phyloP scores from a whole-genome alignment of 768 basidiomycete genomes.

The Fistulinella prunicolor region DNA sequence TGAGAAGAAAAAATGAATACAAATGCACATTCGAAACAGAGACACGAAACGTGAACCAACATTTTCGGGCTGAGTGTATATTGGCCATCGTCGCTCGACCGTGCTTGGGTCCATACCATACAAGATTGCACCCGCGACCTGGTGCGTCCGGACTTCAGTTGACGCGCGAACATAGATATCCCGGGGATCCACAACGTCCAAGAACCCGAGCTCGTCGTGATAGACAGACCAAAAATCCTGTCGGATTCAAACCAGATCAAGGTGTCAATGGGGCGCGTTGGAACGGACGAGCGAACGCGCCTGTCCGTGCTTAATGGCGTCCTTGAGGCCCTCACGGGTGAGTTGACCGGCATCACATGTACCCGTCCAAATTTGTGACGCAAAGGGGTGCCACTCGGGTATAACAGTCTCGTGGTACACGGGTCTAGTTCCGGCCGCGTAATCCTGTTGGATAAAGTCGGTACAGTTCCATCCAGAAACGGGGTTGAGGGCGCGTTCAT shows the following conservation, averaged over 20 bases:
- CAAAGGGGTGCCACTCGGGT: constrained; percentile 44
- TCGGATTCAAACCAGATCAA: background rate
- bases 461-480: constrained; percentile 40
- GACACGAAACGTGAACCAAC: constrained; percentile 25
- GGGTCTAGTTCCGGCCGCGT: constrained; percentile 34
- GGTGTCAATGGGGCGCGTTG: background rate
- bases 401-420: constrained; percentile 40
- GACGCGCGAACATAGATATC: constrained; percentile 46
- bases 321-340: constrained; percentile 42
- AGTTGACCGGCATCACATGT: constrained; percentile 48
- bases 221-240: constrained; percentile 51
- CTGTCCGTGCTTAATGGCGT: constrained; percentile 43
- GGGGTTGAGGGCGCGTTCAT: constrained; percentile 40
- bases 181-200: constrained; percentile 32
- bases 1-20: background rate
- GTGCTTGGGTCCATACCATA: constrained; percentile 42
- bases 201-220: constrained; percentile 34
- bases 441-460: constrained; percentile 37
- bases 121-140: constrained; percentile 45
- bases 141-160: constrained; percentile 45
- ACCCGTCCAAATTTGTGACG: constrained; percentile 44
- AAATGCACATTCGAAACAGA: background rate
- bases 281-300: constrained; percentile 6
- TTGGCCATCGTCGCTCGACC: constrained; percentile 33
- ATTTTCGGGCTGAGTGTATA: constrained; percentile 41